A percentile compares a stretch with the other conserved stretches of the same genome.
Evolutionary conservation across 495 filamentous ascomycete species (phyloP).

Genomic region (Penicillium samsonianum): DNA sequence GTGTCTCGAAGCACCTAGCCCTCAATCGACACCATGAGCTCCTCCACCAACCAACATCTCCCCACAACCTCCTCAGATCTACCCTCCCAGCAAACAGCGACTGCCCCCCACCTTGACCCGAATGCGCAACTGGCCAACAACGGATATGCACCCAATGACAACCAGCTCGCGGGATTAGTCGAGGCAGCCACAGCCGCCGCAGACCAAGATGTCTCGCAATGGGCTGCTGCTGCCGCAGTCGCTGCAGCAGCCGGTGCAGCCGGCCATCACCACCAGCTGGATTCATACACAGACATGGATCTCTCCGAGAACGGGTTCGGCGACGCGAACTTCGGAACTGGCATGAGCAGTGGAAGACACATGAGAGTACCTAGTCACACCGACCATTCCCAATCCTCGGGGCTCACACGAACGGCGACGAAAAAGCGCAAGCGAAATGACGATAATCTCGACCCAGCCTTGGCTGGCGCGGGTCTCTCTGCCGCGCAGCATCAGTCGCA

Average conservation of each 20-base stretch:
- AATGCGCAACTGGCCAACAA: constrained; percentile 33
- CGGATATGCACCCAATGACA: constrained; percentile 46
- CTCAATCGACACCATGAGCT: constrained; percentile 30
- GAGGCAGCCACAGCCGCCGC: constrained; percentile 56
- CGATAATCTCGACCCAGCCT: constrained; percentile 48
- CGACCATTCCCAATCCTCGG: constrained; percentile 76
- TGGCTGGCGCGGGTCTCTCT: constrained; percentile 33
- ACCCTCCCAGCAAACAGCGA: constrained; percentile 26
- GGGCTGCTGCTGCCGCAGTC: constrained; percentile 41
- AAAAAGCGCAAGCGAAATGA: constrained; percentile 50
- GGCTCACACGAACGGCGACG: constrained; percentile 54
- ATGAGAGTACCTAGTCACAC: constrained; percentile 41
- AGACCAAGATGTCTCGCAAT: constrained; percentile 50
- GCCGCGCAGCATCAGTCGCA: constrained; percentile 35
- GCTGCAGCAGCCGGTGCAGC: constrained; percentile 42
- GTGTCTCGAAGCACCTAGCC: neutral
- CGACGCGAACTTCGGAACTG: constrained; percentile 37
- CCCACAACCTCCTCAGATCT: constrained; percentile 36
- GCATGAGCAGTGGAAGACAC: constrained; percentile 32
- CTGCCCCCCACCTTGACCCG: constrained; percentile 37
- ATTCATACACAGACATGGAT: constrained; percentile 45
- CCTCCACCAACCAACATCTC: constrained; percentile 38
- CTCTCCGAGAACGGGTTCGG: constrained; percentile 47
- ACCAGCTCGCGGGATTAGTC: constrained; percentile 54
- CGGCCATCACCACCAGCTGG: constrained; percentile 42